Conservation (phyloP, 139 green algal species). For the Tetratostichococcus sp. region DNA sequence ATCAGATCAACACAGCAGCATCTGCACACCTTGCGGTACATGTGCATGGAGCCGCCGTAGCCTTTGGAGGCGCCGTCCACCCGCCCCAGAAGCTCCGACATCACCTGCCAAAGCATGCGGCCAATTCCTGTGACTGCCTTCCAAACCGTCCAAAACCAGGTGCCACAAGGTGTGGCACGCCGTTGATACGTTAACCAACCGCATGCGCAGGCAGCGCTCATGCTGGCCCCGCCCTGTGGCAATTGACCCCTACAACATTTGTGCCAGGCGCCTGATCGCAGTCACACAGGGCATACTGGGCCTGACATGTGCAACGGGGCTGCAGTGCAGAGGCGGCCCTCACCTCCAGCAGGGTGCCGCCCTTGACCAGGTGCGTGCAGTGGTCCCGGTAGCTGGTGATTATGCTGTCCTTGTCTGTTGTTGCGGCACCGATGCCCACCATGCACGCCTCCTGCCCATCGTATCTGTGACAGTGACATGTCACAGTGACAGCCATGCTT, state of each 20-base stretch:
- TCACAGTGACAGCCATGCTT: neutral
- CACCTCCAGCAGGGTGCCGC: conserved; percentile 81
- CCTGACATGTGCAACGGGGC: too few species aligned
- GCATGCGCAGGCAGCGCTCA: too few species aligned
- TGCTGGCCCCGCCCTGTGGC: too few species aligned
- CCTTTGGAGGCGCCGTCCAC: conserved; percentile 68
- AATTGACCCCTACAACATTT: too few species aligned
- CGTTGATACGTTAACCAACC: too few species aligned
- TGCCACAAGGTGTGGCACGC: neutral
- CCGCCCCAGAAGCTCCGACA: conserved; percentile 93
- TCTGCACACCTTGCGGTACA: conserved; percentile 63
- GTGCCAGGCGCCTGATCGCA: too few species aligned
- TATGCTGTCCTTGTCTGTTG: conserved; percentile 85
- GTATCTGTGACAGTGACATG: conserved; percentile 13
- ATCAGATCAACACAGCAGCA: neutral
- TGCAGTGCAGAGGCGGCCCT: conserved; percentile 38
- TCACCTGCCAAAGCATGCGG: too few species aligned
- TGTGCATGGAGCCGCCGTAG: conserved; percentile 97
- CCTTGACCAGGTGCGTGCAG: conserved; percentile 82
- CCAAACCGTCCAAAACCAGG: neutral
- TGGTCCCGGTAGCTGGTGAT: conserved; percentile 98
- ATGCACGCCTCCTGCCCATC: conserved; percentile 96
- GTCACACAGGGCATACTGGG: too few species aligned
- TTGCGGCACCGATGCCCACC: conserved; percentile 86
- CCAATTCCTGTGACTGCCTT: too few species aligned